Conservation (phyloP, 148 eudicot species). For the Gaultheria prostrata region DNA sequence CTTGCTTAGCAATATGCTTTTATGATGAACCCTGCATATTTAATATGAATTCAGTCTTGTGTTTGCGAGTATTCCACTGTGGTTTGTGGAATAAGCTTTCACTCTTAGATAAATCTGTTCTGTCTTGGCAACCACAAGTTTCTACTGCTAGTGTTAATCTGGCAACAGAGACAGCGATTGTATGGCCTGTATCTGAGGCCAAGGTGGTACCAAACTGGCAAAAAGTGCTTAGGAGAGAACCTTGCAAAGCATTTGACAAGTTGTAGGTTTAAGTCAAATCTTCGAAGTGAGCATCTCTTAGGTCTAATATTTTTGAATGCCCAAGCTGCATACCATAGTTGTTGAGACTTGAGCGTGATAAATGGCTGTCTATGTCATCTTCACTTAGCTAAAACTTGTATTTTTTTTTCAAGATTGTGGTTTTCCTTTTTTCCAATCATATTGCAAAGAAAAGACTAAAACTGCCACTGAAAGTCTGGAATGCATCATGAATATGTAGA, state of each 20-base stretch:
- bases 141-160: constrained; percentile 87
- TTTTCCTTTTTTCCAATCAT: neutral
- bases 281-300: constrained; percentile 58
- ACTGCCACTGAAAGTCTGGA: neutral
- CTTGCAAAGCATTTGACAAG: constrained; percentile 87
- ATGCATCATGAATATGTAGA: neutral
- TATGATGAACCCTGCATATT: neutral
- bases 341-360: neutral
- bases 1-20: neutral
- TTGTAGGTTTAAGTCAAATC: constrained; percentile 79
- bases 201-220: constrained; percentile 75
- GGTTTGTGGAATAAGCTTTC: neutral
- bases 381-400: neutral
- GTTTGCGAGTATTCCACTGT: too few species aligned
- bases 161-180: constrained; percentile 89
- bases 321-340: constrained; percentile 1
- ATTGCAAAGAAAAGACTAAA: neutral
- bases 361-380: neutral
- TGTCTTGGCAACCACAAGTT: constrained; percentile 72
- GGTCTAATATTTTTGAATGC: too few species aligned
- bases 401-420: neutral
- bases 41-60: neutral
- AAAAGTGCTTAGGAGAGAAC: constrained; percentile 61
- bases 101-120: neutral
- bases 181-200: constrained; percentile 85